Evolutionary conservation across 73 alveolate genomes (phyloP).

Genomic region (Paramecium sonneborni): DNA sequence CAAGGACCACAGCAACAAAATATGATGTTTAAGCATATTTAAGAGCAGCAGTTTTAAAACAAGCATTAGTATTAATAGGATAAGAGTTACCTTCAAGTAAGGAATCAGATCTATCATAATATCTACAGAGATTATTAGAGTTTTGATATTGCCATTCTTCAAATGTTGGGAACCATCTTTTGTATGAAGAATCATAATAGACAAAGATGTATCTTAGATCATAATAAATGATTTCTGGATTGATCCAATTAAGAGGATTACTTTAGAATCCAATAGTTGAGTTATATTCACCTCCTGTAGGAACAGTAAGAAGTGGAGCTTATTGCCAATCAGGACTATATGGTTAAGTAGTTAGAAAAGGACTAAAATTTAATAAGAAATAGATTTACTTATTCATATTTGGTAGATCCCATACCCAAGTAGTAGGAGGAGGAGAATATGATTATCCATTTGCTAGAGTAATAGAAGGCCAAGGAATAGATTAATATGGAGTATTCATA

Average conservation of each 20-base stretch:
- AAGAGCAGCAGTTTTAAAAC: conserved; percentile 58
- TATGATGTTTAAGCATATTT: conserved; percentile 56
- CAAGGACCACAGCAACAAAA: conserved; percentile 16
- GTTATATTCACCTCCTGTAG: background rate
- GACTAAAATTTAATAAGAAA: background rate
- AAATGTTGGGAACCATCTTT: conserved; percentile 19
- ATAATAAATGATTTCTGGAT: background rate
- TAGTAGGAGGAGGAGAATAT: conserved; percentile 49
- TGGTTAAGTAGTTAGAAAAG: background rate
- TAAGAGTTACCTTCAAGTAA: background rate
- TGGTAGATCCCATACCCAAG: conserved; percentile 16
- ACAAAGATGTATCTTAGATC: conserved; percentile 55
- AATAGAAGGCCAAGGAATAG: background rate
- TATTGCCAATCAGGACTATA: conserved; percentile 34
- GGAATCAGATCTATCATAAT: conserved; percentile 18
- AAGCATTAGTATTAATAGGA: conserved; percentile 49
- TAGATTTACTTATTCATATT: conserved; percentile 27
- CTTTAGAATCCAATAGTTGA: background rate
- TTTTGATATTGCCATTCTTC: background rate
- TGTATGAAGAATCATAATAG: background rate
- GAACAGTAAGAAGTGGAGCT: background rate
- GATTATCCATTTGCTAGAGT: conserved; percentile 1
- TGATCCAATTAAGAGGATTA: conserved; percentile 39
- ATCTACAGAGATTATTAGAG: conserved; percentile 14
- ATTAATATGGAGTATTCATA: conserved; percentile 63